Percentiles rank a stretch among this genome's conserved stretches.
These are phyloP conservation scores for Aspergillus fumigatus DNA, from an alignment of 2,329 filamentous ascomycete species.

Conservation along the genomic window DNA sequence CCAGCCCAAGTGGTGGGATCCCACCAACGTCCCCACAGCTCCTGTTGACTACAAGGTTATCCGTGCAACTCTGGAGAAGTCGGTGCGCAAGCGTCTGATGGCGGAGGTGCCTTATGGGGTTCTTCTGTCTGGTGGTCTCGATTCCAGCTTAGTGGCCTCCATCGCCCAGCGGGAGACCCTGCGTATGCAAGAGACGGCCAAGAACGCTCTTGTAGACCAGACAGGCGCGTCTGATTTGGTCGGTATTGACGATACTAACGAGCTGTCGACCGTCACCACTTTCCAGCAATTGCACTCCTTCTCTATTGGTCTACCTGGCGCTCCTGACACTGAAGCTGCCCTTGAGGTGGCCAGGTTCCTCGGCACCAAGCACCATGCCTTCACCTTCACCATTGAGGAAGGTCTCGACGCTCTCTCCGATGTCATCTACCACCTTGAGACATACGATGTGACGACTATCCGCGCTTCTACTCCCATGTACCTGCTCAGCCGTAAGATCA, in stretches of 20 bases:
- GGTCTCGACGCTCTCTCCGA: constrained; percentile 94
- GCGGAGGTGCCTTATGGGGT: constrained; percentile 98
- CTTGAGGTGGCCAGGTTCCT: constrained; percentile 93
- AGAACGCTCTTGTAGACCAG: constrained; percentile 41
- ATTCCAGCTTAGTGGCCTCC: constrained; percentile 90
- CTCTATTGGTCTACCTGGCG: constrained; percentile 90
- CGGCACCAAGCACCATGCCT: constrained; percentile 94
- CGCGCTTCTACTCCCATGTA: constrained; percentile 99
- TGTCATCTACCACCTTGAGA: constrained; percentile 97
- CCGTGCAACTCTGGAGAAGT: constrained; percentile 76
- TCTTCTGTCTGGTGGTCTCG: constrained; percentile 86
- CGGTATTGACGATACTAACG: constrained; percentile 89
- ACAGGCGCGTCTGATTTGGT: constrained; percentile 61
- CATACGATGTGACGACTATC: constrained; percentile 97
- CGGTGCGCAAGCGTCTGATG: constrained; percentile 96
- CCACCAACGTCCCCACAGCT: constrained; percentile 67
- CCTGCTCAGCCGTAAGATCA: constrained; percentile 95
- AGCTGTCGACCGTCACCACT: constrained; percentile 82
- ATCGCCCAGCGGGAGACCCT: constrained; percentile 93
- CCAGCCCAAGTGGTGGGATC: constrained; percentile 88
- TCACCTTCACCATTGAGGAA: constrained; percentile 97
- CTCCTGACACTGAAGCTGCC: constrained; percentile 88
- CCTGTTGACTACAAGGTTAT: constrained; percentile 81
- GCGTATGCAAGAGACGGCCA: constrained; percentile 62
- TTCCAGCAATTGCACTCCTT: constrained; percentile 97